These are phyloP conservation scores for Hypoxylon crocopeplum DNA, from an alignment of 495 filamentous ascomycete species.

Conservation along the genomic window DNA sequence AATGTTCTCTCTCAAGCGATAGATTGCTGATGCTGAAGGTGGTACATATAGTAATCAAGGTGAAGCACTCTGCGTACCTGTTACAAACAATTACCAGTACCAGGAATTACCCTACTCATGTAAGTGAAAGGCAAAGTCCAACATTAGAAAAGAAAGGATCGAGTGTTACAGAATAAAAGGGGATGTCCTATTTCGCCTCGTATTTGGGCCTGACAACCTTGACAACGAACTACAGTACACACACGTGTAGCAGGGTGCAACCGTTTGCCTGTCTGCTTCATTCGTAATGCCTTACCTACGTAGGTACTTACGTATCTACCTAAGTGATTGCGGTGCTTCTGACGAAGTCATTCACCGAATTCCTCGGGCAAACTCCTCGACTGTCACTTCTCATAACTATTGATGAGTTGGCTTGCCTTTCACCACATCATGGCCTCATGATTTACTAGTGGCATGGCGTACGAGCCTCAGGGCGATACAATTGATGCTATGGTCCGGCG, in stretches of 20 bases:
- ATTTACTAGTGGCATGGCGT: conserved; percentile 14
- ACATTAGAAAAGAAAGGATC: conserved; percentile 3
- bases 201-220: conserved; percentile 22
- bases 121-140: conserved; percentile 8
- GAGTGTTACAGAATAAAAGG: conserved; percentile 15
- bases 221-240: conserved; percentile 15
- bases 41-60: conserved; percentile 17
- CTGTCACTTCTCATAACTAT: conserved; percentile 25
- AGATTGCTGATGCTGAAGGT: neutral
- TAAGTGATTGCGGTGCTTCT: conserved; percentile 1
- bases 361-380: neutral
- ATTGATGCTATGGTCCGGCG: conserved; percentile 11
- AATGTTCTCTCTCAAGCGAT: neutral
- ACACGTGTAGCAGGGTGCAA: conserved; percentile 10
- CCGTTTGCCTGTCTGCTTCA: conserved; percentile 22
- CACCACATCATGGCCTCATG: conserved; percentile 30
- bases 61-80: conserved; percentile 19
- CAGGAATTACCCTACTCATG: neutral
- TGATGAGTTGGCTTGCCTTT: conserved; percentile 40
- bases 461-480: conserved; percentile 28
- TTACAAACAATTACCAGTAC: no score
- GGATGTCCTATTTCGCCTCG: conserved; percentile 31
- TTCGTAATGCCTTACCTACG: conserved; percentile 9
- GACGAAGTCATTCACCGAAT: conserved; percentile 32
- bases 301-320: conserved; percentile 17